Conservation (phyloP, 306 rosid species). For the Medicago ruthenica region DNA sequence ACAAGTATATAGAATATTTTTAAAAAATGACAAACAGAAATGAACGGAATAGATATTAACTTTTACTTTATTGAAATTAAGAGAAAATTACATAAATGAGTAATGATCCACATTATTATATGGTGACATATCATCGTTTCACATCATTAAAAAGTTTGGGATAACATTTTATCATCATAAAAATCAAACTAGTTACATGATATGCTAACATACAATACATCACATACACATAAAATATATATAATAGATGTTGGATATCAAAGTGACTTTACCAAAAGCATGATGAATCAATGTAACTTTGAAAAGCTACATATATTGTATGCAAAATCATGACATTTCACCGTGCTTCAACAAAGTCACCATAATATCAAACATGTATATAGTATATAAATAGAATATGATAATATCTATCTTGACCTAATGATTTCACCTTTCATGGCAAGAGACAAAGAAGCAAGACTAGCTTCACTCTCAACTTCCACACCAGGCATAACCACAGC, state of each 20-base stretch:
- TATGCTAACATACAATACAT: background rate
- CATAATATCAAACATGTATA: no score
- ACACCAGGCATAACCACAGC: constrained; percentile 89
- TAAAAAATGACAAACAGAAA: no score
- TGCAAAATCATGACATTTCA: no score
- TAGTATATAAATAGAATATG: background rate
- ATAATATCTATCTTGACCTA: constrained; percentile 45
- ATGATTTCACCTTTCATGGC: constrained; percentile 89
- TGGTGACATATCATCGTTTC: background rate
- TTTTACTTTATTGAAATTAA: background rate
- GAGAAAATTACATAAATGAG: background rate
- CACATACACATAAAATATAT: background rate
- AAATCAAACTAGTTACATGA: background rate
- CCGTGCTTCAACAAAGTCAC: no score
- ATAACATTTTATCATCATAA: no score
- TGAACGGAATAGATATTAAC: no score
- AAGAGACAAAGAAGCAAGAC: constrained; percentile 64
- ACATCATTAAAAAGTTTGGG: background rate
- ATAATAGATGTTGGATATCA: no score
- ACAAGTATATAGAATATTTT: background rate
- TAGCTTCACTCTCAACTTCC: constrained; percentile 64
- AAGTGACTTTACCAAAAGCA: no score
- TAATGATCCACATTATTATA: background rate
- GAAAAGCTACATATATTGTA: no score
- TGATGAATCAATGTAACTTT: no score